Evolutionary conservation across 208 protist genomes (phyloP).

Genomic region (Leishmania aethiopica): DNA sequence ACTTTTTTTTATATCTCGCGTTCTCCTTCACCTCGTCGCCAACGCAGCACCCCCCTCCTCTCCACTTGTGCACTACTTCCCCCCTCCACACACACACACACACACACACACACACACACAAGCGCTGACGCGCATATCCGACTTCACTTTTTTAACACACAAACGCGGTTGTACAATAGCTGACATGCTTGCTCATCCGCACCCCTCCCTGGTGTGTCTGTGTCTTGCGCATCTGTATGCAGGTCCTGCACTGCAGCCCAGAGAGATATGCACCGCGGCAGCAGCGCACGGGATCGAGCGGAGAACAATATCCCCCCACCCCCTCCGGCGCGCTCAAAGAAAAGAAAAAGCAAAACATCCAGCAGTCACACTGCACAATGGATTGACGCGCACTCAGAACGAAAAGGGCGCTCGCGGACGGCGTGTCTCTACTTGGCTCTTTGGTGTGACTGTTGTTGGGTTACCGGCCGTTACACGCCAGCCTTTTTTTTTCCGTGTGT

Average conservation of each 20-base stretch:
- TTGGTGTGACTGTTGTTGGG: too few relatives aligned
- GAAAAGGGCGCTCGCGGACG: background rate
- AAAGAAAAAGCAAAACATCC: background rate
- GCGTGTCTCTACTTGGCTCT: background rate
- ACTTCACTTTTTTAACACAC: background rate
- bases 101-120: too few relatives aligned
- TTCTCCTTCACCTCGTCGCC: background rate
- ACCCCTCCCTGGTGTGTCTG: background rate
- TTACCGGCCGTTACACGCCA: too few relatives aligned
- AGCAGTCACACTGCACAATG: background rate
- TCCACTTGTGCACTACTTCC: background rate
- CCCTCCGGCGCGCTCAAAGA: background rate
- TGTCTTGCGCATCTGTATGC: background rate
- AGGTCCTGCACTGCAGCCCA: background rate
- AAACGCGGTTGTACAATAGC: background rate
- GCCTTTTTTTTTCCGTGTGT: background rate
- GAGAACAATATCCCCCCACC: background rate
- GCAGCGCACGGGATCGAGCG: background rate
- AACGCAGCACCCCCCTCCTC: background rate
- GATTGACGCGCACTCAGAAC: background rate
- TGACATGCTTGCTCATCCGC: background rate
- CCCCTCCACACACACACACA: too few relatives aligned
- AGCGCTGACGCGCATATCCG: background rate
- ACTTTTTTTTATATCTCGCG: background rate
- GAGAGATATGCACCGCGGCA: background rate